Evolutionary conservation across 345 rosid species (phyloP).

Genomic region (Cardamine resedifolia): DNA sequence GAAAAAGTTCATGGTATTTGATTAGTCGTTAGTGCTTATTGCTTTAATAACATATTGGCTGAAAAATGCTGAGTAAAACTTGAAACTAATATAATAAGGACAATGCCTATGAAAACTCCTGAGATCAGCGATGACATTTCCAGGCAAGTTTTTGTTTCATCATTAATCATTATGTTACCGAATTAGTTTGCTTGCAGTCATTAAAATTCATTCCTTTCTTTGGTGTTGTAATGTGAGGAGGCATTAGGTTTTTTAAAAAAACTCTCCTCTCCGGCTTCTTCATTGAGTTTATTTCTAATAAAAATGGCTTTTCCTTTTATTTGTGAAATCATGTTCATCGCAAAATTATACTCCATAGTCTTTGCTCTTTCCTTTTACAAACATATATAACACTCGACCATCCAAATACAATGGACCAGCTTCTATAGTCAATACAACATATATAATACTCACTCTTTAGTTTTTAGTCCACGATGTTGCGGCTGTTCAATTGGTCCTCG

Average conservation of each 20-base stretch:
- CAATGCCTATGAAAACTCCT: conserved; percentile 60
- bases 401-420: background rate
- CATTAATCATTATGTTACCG: background rate
- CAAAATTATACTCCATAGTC: conserved; percentile 10
- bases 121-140: conserved; percentile 75
- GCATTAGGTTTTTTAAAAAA: too few relatives aligned
- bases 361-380: conserved; percentile 26
- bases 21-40: background rate
- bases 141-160: conserved; percentile 49
- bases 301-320: too few relatives aligned
- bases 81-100: conserved; percentile 61
- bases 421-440: conserved; percentile 20
- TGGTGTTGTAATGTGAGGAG: too few relatives aligned
- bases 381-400: conserved; percentile 19
- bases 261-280: too few relatives aligned
- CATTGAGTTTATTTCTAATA: too few relatives aligned
- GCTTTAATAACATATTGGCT: background rate
- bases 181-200: background rate
- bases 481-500: conserved; percentile 70
- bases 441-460: conserved; percentile 1
- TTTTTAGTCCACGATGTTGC: conserved; percentile 55
- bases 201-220: background rate
- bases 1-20: background rate
- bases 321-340: conserved; percentile 13
- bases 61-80: conserved; percentile 32